Conservation (phyloP, 2,329 filamentous ascomycete species). For the Penicillium decumbens region DNA sequence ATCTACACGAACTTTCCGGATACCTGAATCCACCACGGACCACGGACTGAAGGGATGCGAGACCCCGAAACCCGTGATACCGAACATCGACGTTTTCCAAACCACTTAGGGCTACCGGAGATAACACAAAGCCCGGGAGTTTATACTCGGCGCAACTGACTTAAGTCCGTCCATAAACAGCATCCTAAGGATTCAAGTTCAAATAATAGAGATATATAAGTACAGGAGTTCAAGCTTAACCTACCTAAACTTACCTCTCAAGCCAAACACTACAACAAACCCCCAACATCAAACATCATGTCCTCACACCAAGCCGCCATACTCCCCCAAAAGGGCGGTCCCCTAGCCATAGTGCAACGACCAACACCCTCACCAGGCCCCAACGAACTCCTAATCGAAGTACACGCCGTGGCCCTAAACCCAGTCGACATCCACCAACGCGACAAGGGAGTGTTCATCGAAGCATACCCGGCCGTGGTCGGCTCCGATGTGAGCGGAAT, state of each 20-base stretch:
- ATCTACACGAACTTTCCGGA: too few relatives aligned
- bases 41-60: too few relatives aligned
- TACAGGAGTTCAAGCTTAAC: background rate
- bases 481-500: constrained; percentile 33
- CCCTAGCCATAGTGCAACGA: constrained; percentile 9
- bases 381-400: constrained; percentile 11
- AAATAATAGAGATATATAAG: background rate
- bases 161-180: background rate
- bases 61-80: background rate
- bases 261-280: too few relatives aligned
- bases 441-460: constrained; percentile 6
- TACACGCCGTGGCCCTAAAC: constrained; percentile 14
- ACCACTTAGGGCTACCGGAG: background rate
- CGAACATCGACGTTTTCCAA: background rate
- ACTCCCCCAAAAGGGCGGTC: constrained; percentile 9
- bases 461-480: constrained; percentile 14
- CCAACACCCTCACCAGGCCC: constrained; percentile 32
- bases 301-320: constrained; percentile 15
- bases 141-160: background rate
- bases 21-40: background rate
- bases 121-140: background rate
- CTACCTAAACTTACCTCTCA: too few relatives aligned
- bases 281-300: background rate
- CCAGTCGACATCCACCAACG: constrained; percentile 12
- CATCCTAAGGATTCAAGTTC: background rate